Percentiles rank a stretch among this genome's conserved stretches.
Conservation (phyloP, 2,329 filamentous ascomycete genomes). For the Daldinia sp. region DNA sequence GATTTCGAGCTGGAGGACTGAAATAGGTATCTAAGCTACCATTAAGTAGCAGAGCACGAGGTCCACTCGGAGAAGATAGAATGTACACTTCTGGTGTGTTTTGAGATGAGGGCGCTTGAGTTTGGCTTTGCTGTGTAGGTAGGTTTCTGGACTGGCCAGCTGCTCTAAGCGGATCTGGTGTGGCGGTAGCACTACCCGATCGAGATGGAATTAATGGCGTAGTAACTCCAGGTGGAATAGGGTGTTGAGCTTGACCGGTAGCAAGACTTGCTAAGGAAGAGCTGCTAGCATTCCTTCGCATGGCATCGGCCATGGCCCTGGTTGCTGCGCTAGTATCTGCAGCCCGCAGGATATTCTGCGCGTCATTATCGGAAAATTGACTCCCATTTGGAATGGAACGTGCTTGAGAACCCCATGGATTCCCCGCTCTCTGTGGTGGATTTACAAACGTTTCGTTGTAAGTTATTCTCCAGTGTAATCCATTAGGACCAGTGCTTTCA, state of each 20-base stretch:
- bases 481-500: constrained; percentile 63
- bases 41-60: constrained; percentile 68
- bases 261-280: constrained; percentile 57
- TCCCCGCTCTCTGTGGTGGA: constrained; percentile 36
- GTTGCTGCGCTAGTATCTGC: constrained; percentile 61
- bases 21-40: constrained; percentile 64
- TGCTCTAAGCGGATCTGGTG: constrained; percentile 59
- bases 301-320: constrained; percentile 59
- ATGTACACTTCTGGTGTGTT: constrained; percentile 68
- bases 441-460: constrained; percentile 58
- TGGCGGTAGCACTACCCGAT: constrained; percentile 60
- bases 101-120: constrained; percentile 40
- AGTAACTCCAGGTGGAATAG: constrained; percentile 59
- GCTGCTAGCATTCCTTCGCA: constrained; percentile 64
- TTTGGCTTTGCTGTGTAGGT: constrained; percentile 40
- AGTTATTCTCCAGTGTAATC: constrained; percentile 64
- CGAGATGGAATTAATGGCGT: constrained; percentile 58
- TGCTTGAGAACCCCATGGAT: constrained; percentile 38
- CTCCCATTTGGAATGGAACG: constrained; percentile 48
- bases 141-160: constrained; percentile 49
- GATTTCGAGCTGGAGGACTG: constrained; percentile 56
- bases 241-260: constrained; percentile 51
- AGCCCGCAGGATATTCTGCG: constrained; percentile 60
- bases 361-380: constrained; percentile 57
- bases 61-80: constrained; percentile 70